Conservation (phyloP, 208 protist genomes). For the Acanthamoeba castellanii region DNA sequence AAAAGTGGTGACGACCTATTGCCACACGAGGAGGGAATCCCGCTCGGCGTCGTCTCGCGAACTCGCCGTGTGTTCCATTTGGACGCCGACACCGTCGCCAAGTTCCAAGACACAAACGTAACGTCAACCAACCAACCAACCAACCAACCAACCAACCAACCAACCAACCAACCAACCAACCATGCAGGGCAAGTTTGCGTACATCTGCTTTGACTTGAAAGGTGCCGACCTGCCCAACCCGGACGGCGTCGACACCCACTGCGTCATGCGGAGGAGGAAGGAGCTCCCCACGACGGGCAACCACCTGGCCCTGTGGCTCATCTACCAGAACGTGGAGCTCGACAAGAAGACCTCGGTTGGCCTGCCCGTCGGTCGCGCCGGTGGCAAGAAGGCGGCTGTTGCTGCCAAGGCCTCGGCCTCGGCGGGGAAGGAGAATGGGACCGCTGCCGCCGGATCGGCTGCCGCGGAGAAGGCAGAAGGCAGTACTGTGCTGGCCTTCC, state of each 20-base stretch:
- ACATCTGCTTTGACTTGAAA: slow-evolving; percentile 19
- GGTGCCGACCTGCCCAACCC: slow-evolving; percentile 33
- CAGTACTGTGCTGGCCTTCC: neutral
- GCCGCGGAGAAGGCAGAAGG: neutral
- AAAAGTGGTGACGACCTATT: neutral
- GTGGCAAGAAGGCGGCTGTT: too few species aligned
- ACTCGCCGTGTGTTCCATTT: neutral
- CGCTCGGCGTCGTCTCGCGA: neutral
- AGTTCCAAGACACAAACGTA: neutral
- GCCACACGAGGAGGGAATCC: slow-evolving; percentile 23
- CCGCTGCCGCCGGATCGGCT: too few species aligned
- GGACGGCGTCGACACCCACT: neutral
- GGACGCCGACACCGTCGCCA: neutral
- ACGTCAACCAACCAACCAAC: neutral
- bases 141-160: too few species aligned
- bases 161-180: too few species aligned
- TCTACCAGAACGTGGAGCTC: neutral
- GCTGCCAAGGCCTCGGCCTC: too few species aligned
- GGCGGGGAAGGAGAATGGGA: neutral
- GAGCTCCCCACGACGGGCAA: neutral
- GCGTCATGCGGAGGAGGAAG: neutral
- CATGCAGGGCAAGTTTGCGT: neutral
- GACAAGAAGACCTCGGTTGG: neutral
- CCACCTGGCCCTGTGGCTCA: neutral
- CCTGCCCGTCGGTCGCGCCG: neutral